Evolutionary conservation across 2,329 filamentous ascomycete species (phyloP), one percentile per base, ranked within the genome.

Genomic region (Neonectria magnoliae): DNA sequence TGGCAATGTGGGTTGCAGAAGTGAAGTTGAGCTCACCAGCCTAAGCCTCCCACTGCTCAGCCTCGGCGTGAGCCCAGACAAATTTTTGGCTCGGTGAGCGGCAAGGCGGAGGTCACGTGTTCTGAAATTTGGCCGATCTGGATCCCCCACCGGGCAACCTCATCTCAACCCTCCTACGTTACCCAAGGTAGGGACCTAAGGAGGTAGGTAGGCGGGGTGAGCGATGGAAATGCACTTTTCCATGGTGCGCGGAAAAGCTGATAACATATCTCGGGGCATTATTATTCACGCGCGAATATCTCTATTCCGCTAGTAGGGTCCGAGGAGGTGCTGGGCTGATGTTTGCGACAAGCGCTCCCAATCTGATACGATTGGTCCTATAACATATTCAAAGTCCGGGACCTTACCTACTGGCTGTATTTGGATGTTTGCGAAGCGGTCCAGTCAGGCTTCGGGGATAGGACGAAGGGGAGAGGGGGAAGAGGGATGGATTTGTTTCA

Each of bases 61-160:
- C 69, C 64, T 68, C 62, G 65, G 62, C 33, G 41, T 38, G 53
- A 22, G 6, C 36, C 14, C 36, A n/a, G 6, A 14, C 13, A 33
- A 62, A 65, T 57, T 54, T 57, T 48, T 56, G 56, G 55, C 50
- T 60, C 59, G 58, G 65, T 65, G 67, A 59, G 57, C 54, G 57
- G 62, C 47, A 29, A 54, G 16, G 18, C 9, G 4, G 2, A 25
- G 7, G 53, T 64, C 57, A 64, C 62, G 57, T 64, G 57, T 22
- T 8, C n/a, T 18, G 13, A 25, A 18, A 53, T n/a, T 38, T 16
- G n/a, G 14, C 2, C 2, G 14, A 5, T 16, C 7, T 38, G 14
- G 14, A n/a, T n/a, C 36, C 14, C 36, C 14, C 36, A 38, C 5
- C 36, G 14, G 13, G 33, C 13, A 36, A 36, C 22, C 31, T 62